A percentile compares a stretch with the other conserved stretches of the same genome.
Conservation (phyloP, 179 eudicot genomes). For the Gypsophila paniculata region DNA sequence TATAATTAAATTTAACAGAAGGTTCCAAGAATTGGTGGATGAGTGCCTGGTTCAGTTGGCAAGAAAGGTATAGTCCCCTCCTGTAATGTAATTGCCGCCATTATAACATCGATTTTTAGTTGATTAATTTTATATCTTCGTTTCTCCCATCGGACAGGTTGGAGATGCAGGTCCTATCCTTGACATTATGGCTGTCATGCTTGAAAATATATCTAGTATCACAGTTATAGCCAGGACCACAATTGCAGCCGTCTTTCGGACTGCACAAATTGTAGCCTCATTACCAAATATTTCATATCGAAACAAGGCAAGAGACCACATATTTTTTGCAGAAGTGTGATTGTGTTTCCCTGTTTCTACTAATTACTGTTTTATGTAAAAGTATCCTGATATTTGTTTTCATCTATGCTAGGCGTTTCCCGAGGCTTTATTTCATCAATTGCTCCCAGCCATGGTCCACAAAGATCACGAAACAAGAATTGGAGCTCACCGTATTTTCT, state of each 20-base stretch:
- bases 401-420: slow-evolving; percentile 57
- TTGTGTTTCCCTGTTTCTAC: not conserved
- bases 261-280: slow-evolving; percentile 89
- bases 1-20: slow-evolving; percentile 57
- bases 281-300: slow-evolving; percentile 74
- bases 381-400: not conserved
- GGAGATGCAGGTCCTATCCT: slow-evolving; percentile 97
- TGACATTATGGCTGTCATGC: slow-evolving; percentile 88
- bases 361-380: slow-evolving; percentile 4
- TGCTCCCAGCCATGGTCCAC: slow-evolving; percentile 77
- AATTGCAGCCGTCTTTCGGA: slow-evolving; percentile 76
- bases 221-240: slow-evolving; percentile 72
- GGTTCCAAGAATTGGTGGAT: slow-evolving; percentile 66
- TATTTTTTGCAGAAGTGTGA: not conserved
- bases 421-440: slow-evolving; percentile 68
- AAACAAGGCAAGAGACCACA: slow-evolving; percentile 51
- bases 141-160: slow-evolving; percentile 48
- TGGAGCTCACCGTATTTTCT: slow-evolving; percentile 64
- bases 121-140: not conserved
- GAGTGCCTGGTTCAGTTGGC: slow-evolving; percentile 73
- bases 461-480: slow-evolving; percentile 65
- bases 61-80: slow-evolving; percentile 46
- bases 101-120: not conserved
- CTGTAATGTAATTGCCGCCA: slow-evolving; percentile 7
- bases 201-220: slow-evolving; percentile 74